Conservation (phyloP, 352 stramenopile species). For the Albugo laibachii region DNA sequence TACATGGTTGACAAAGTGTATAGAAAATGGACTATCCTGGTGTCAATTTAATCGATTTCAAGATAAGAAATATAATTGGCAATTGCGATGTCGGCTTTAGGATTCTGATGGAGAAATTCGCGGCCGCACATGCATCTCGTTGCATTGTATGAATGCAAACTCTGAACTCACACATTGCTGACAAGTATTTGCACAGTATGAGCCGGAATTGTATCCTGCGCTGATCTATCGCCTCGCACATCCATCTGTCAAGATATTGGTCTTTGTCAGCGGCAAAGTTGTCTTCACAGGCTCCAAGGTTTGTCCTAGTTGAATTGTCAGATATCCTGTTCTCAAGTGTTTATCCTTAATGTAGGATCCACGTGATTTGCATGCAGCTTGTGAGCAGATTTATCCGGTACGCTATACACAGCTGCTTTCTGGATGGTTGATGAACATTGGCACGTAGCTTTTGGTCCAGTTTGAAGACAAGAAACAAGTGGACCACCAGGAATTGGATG, state of each 20-base stretch:
- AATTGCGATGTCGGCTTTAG: conserved; percentile 48
- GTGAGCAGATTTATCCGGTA: conserved; percentile 61
- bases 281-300: conserved; percentile 90
- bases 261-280: conserved; percentile 97
- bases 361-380: conserved; percentile 60
- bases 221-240: conserved; percentile 96
- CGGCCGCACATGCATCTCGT: conserved; percentile 46
- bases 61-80: conserved; percentile 72
- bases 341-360: conserved; percentile 9
- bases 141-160: conserved; percentile 26
- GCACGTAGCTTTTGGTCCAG: conserved; percentile 30
- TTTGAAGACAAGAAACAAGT: conserved; percentile 30
- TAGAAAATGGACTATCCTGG: conserved; percentile 72
- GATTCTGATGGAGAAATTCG: conserved; percentile 62
- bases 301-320: background rate
- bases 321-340: too few relatives aligned
- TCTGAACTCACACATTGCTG: background rate
- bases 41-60: conserved; percentile 76
- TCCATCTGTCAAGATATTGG: conserved; percentile 94
- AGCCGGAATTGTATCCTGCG: conserved; percentile 98
- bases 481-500: conserved; percentile 5
- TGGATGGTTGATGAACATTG: background rate
- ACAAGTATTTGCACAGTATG: conserved; percentile 53
- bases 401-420: background rate
- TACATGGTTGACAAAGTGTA: too few relatives aligned